Base-by-base conservation (phyloP, 176 grass and related monocot genomes). In the Miscanthus lutarioriparius region DNA sequence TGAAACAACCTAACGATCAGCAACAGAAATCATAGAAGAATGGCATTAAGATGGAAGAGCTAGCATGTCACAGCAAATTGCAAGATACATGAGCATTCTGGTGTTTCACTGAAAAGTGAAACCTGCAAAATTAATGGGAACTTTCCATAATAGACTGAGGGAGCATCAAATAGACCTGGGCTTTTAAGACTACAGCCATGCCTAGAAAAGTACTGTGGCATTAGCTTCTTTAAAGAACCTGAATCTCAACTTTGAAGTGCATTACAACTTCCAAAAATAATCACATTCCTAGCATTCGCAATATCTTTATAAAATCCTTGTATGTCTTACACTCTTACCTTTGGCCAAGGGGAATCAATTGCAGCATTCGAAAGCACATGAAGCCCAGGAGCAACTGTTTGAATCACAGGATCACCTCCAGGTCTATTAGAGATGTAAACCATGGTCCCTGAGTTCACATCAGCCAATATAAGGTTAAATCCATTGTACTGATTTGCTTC, bases 331-430 rank as follows among this genome's bases (percentile, higher is more conserved):
- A 47, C 45, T 33, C 41, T 64, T 83, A 98, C 96, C 96, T 95
- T 98, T 39, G 93, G 91, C 96, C 96, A 98, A 81, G 96, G 93
- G 59, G 87, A 77, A 68, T 95, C 87, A 44, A 98, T 74, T 32
- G 86, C 81, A 74, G 89, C 93, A 89, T 98, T 98, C 11, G 93
- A 92, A 87, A 98, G 93, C 70, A 98, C 93, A 45, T 98, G 96
- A 83, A 93, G 68, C 41, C 96, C 96, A 32, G 93, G 83, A 72
- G 86, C 62, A 86, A 95, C 87, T 75, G 72, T 68, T 81, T 90
- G 89, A 90, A 93, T 76, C 30, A 91, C 87, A 59, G 92, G 83
- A 63, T 72, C 73, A 32, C 81, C 86, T 38, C 72, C 28, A 16
- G 89, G 91, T 48, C 89, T 86, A 79, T 98, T 98, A 73, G 96